Evolutionary conservation across 352 stramenopile species (phyloP), one percentile per base, ranked within the genome.

Genomic region (Globisporangium sylvaticum): DNA sequence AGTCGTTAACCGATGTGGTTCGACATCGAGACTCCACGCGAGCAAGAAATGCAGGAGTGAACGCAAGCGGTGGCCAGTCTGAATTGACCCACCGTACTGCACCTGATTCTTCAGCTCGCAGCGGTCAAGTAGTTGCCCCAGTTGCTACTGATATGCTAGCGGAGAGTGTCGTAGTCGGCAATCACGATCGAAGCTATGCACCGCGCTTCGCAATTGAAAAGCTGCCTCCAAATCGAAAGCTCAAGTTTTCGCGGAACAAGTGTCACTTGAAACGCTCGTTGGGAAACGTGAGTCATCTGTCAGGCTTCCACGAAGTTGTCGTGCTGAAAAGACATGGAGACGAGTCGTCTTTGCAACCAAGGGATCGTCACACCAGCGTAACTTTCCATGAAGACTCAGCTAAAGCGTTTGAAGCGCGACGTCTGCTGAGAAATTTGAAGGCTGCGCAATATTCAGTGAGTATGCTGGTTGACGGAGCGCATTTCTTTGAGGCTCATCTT

Each of bases 401-500:
- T 0, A 79, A 81, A 32, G 58, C 65, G 12, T 54, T 75, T 31
- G 80, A 91, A 80, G 79, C 80, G 50, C 70, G 68, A 5, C 77
- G 84, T 4, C 66, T 92, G 46, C 65, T 92, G 37, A 70, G 81
- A 18, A 92, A 92, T 60, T 52, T 91, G 27, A 69, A 70, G 61
- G 81, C 79, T 14, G 72, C 80, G 10, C 71, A 90, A 46, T 84
- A 88, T 60, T 79, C 89, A 9, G 60, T 90, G 14, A 84, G 72
- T 22, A 89, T 92, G 79, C 73, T 92, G 58, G 68, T 78, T 22
- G 83, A 90, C 72, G 84, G 84, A 9, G 81, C 80, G 14, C 82
- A 92, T 62, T 89, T 89, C 54, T 92, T 86, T 22, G 80, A 90
- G 58, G 78, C 78, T 0, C 80, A 91, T 59, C 52, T 81, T 25